Percentiles rank a stretch among this genome's conserved stretches.
These are phyloP conservation scores for Trichoderma brevicompactum DNA, from an alignment of 2,329 filamentous ascomycete genomes.

Conservation along the genomic window DNA sequence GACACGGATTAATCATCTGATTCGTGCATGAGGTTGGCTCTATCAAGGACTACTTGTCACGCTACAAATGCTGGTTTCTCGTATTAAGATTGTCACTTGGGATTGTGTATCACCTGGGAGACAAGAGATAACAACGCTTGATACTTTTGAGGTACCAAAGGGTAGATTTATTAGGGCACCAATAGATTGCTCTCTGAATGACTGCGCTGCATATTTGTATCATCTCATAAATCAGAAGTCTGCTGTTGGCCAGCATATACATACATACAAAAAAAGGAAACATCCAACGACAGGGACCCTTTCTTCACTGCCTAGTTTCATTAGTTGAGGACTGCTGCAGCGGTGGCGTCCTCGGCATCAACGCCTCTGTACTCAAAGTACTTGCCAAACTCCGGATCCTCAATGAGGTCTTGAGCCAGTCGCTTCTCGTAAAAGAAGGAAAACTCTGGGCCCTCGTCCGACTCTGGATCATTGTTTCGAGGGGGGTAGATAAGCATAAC, in stretches of 20 bases:
- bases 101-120: too few relatives aligned
- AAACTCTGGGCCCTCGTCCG: constrained; percentile 9
- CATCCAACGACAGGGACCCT: too few relatives aligned
- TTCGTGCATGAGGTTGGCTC: background rate
- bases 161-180: too few relatives aligned
- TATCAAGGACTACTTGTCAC: background rate
- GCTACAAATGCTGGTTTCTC: background rate
- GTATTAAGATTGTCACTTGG: background rate
- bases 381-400: constrained; percentile 9
- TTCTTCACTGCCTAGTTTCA: background rate
- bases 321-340: background rate
- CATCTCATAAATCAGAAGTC: too few relatives aligned
- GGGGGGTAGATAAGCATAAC: background rate
- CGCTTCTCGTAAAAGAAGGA: constrained; percentile 23
- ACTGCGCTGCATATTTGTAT: too few relatives aligned
- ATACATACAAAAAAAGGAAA: background rate
- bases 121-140: too few relatives aligned
- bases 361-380: constrained; percentile 19
- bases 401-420: background rate
- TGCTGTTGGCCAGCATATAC: too few relatives aligned
- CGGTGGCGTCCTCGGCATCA: constrained; percentile 1
- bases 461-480: background rate
- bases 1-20: background rate
- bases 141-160: too few relatives aligned
- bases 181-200: too few relatives aligned